Evolutionary conservation across 306 rosid genomes (phyloP).

Genomic region (Arachis stenosperma): DNA sequence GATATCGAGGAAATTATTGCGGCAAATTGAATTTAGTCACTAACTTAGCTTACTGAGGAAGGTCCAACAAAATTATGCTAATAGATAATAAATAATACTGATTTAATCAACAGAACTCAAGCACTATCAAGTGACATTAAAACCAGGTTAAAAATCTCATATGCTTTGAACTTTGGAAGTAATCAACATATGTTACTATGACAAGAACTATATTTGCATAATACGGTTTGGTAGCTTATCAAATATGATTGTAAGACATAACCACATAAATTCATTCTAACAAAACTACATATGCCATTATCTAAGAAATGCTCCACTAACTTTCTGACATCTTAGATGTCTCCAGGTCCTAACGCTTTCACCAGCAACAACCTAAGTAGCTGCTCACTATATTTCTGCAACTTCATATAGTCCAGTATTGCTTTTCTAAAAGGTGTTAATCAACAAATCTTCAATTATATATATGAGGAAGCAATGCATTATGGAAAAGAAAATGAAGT

Average conservation of each 20-base stretch:
- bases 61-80: slow-evolving; percentile 17
- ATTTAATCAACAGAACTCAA: slow-evolving; percentile 28
- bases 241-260: slow-evolving; percentile 2
- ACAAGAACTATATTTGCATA: neutral
- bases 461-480: neutral
- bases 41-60: slow-evolving; percentile 18
- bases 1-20: slow-evolving; percentile 31
- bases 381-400: slow-evolving; percentile 13
- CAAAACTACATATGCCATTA: neutral
- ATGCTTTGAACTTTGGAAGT: neutral
- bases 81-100: slow-evolving; percentile 21
- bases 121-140: slow-evolving; percentile 32
- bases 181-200: slow-evolving; percentile 17
- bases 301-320: slow-evolving; percentile 15
- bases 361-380: neutral
- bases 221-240: neutral
- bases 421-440: slow-evolving; percentile 3
- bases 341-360: slow-evolving; percentile 11
- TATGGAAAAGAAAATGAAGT: neutral
- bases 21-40: slow-evolving; percentile 33
- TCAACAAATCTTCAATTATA: slow-evolving; percentile 23
- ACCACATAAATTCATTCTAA: neutral
- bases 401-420: slow-evolving; percentile 4
- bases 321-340: neutral
- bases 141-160: slow-evolving; percentile 16